Base-by-base conservation (phyloP, 805 yeast genomes). In the Sporopachydermia lactativora region DNA sequence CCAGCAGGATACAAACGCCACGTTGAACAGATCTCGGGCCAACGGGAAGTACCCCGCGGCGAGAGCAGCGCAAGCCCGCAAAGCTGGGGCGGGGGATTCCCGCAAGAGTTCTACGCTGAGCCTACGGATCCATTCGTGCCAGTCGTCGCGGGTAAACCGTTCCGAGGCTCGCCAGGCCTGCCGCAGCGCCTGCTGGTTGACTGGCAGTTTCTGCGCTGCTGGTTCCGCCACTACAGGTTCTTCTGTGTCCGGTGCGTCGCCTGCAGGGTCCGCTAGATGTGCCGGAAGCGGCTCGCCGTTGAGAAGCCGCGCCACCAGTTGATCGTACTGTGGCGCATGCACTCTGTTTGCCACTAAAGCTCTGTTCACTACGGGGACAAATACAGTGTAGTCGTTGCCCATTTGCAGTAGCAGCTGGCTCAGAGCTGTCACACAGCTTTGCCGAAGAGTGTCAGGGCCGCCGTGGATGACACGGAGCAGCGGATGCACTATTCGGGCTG, bases 61-160 rank as follows among this genome's bases (percentile, higher is more conserved):
- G 40, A 92, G 63, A 5, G 81, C 78, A 1, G 94, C 82, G 55
- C 98, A 92, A 0, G 96, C 95, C 48, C 96, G 70, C 35, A 92
- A 66, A 1, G 96, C 94, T 51, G 83, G 95, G 0, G 96, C 84
- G 2, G 99, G 95, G 28, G 95, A 83, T 54, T 88, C 95, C 50
- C 82, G 84, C 47, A 92, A 62, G 24, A 92, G 58, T 52, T 86
- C 96, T 40, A 85, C 81, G 49, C 92, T 77, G 38, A 92, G 65
- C 43, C 92, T 68, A 44, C 94, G 73, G 47, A 86, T 76, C 99
- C 99, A 92, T 53, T 92, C 97, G 50, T 82, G 89, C 98, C 98
- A 92, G 49, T 92, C 98, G 50, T 88, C 97, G 49, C 78, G 77
- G 0, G 96, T 84, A 40, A 94, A 72, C 47, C 89, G 74, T 48